Base-by-base conservation (phyloP, 441 rosid species). In the Aquilaria agallochum region DNA sequence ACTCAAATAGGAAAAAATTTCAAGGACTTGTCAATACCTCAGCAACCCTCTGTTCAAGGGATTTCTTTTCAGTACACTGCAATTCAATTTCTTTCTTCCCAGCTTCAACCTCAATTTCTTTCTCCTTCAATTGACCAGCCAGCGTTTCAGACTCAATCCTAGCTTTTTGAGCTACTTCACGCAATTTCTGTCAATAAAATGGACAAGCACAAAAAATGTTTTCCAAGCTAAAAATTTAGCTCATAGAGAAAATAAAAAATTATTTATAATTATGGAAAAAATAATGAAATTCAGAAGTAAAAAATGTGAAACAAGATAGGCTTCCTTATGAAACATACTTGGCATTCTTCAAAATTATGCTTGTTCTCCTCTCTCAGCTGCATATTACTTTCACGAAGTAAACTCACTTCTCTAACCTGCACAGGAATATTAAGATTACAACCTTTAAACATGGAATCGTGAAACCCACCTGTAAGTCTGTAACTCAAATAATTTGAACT, bases 311-410 rank as follows among this genome's bases (percentile, higher is more conserved):
- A 27, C 27, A 13, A 36, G 58, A 45, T 20, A 33, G 42, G 31
- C 58, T 72, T 60, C 52, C 7, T 57, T 54, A 57, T 0, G 2
- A 34, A 46, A 58, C 76, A 53, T 72, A 95, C 98, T 96, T 88
- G 94, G 76, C 97, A 87, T 75, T 92, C 97, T 75, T 88, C 97
- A 72, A 95, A 92, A 83, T 90, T 95, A 75, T 95, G 87, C 78
- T 83, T 92, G 76, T 92, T 95, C 83, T 95, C 99, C 72, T 92
- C 99, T 73, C 97, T 87, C 63, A 95, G 90, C 70, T 95, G 99
- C 78, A 87, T 65, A 69, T 95, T 92, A 81, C 96, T 95, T 82
- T 92, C 99, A 40, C 97, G 97, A 70, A 95, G 92, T 72, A 92
- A 77, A 76, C 80, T 92, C 80, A 90, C 78, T 78, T 95, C 99